Conservation (phyloP, 2,329 filamentous ascomycete genomes). For the Mariannaea elegans region DNA sequence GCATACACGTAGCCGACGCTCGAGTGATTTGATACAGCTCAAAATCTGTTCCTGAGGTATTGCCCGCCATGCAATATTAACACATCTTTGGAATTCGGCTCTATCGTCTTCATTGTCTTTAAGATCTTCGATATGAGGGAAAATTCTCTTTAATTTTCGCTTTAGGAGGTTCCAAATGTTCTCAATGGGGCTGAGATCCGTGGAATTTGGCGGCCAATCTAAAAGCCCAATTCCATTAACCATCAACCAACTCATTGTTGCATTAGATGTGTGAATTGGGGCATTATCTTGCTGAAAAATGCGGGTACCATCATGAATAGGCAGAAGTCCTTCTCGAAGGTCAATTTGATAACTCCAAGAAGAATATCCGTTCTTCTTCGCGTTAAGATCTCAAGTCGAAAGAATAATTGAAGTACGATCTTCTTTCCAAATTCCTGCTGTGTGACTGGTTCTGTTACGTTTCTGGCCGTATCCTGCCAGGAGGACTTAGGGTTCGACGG, state of each 20-base stretch:
- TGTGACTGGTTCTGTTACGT: too few species aligned
- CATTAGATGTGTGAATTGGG: neutral
- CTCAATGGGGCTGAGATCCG: conserved; percentile 6
- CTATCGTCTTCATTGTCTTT: neutral
- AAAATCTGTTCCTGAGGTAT: neutral
- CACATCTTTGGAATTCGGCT: neutral
- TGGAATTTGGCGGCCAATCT: neutral
- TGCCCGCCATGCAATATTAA: neutral
- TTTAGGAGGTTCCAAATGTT: neutral
- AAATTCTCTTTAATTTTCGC: neutral
- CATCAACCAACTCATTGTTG: neutral
- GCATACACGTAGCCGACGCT: neutral
- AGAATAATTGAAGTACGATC: neutral
- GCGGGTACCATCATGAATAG: neutral
- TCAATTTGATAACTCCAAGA: neutral
- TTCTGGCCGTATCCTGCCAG: too few species aligned
- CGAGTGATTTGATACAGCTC: neutral
- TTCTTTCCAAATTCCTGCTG: neutral
- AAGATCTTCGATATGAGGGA: neutral
- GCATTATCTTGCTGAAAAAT: conserved; percentile 10
- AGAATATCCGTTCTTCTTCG: neutral
- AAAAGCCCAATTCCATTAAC: neutral
- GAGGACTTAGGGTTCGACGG: too few species aligned
- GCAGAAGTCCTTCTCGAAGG: neutral
- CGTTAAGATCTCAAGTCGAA: neutral